Percentiles rank a stretch among this genome's conserved stretches.
These are phyloP conservation scores for Penicillium macrosclerotiorum DNA, from an alignment of 495 filamentous ascomycete genomes.

Conservation along the genomic window DNA sequence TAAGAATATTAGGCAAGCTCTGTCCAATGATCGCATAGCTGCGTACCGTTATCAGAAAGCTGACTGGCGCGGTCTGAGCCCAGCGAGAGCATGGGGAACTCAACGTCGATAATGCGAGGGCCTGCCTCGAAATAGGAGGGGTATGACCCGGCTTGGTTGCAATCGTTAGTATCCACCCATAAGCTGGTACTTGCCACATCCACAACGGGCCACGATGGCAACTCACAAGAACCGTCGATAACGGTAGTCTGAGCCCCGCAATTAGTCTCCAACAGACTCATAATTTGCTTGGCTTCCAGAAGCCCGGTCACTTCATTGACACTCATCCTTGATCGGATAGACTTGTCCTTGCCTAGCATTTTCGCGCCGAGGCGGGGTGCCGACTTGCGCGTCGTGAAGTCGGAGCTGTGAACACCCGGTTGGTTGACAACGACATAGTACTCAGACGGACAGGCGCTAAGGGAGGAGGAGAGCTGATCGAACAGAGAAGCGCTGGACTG, in stretches of 20 bases:
- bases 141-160: conserved; percentile 43
- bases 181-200: not conserved
- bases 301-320: conserved; percentile 64
- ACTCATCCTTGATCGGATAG: conserved; percentile 46
- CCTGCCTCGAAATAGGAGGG: conserved; percentile 41
- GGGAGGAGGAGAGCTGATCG: conserved; percentile 28
- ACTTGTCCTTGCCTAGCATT: conserved; percentile 47
- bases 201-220: conserved; percentile 4
- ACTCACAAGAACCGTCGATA: conserved; percentile 65
- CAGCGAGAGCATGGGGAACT: conserved; percentile 49
- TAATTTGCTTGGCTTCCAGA: conserved; percentile 55
- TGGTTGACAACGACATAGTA: conserved; percentile 81
- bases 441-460: conserved; percentile 68
- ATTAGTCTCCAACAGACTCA: conserved; percentile 47
- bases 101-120: conserved; percentile 50
- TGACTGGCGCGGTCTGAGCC: conserved; percentile 36
- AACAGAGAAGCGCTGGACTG: conserved; percentile 40
- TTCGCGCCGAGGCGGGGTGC: conserved; percentile 61
- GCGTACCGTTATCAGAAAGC: conserved; percentile 50
- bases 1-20: conserved; percentile 19
- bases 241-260: conserved; percentile 52
- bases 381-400: conserved; percentile 54
- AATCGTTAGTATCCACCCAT: conserved; percentile 13
- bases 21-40: not conserved
- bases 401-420: conserved; percentile 68